Conservation (phyloP, 768 basidiomycete species). For the Mycena albidolilacea region DNA sequence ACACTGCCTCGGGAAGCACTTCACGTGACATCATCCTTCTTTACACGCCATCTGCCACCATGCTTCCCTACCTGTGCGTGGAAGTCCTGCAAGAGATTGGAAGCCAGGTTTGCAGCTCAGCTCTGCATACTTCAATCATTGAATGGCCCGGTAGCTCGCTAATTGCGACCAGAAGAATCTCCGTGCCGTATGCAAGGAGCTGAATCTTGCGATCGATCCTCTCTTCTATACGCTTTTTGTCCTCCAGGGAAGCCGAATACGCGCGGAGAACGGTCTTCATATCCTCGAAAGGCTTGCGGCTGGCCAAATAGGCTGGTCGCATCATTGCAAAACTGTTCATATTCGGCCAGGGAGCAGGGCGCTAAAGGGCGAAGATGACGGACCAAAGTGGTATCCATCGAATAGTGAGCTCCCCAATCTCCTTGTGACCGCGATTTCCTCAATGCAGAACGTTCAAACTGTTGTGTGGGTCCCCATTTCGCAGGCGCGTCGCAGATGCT, state of each 20-base stretch:
- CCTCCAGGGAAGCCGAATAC: not conserved
- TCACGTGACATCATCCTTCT: not conserved
- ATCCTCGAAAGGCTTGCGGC: not conserved
- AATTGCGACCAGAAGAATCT: conserved; percentile 13
- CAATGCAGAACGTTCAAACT: conserved; percentile 13
- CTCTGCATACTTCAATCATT: not conserved
- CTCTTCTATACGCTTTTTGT: conserved; percentile 7
- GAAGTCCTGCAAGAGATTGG: conserved; percentile 7
- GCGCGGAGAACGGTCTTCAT: not conserved
- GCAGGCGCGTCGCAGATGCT: not conserved
- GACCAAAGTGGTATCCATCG: not conserved
- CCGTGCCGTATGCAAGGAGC: conserved; percentile 14
- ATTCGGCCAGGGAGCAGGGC: not conserved
- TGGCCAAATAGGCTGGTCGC: conserved; percentile 6
- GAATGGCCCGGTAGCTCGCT: not conserved
- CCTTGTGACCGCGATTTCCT: conserved; percentile 4
- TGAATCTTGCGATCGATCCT: conserved; percentile 1
- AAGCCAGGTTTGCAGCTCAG: not conserved
- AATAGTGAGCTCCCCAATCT: not conserved
- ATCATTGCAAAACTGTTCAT: not conserved
- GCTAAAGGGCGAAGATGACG: not conserved
- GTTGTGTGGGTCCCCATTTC: not conserved
- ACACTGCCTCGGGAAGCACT: not conserved
- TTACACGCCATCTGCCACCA: not conserved
- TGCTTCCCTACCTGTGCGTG: conserved; percentile 3